These are phyloP conservation scores for Phytophthora crassamura DNA, from an alignment of 352 stramenopile species.

Conservation along the genomic window DNA sequence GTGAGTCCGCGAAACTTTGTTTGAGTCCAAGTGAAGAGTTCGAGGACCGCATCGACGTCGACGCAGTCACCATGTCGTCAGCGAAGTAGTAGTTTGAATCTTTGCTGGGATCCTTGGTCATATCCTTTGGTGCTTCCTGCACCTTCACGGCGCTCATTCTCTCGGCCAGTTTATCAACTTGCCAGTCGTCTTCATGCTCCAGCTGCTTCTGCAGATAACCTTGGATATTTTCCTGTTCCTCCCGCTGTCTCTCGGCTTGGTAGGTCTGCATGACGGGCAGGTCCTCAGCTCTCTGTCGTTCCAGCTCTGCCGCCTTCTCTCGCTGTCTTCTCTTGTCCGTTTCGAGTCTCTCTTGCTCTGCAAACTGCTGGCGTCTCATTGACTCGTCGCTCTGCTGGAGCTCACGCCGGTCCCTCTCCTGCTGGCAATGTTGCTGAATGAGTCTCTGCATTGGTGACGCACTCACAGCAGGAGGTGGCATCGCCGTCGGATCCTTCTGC, in stretches of 20 bases:
- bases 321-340: conserved; percentile 12
- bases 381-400: conserved; percentile 12
- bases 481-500: conserved; percentile 19
- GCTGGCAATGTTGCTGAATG: conserved; percentile 31
- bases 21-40: conserved; percentile 10
- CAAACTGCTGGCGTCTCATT: conserved; percentile 26
- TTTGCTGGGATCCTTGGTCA: conserved; percentile 1
- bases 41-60: conserved; percentile 11
- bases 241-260: conserved; percentile 19
- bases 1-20: conserved; percentile 10
- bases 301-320: conserved; percentile 16
- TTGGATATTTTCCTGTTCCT: conserved; percentile 27
- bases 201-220: conserved; percentile 33
- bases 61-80: conserved; percentile 26
- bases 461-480: conserved; percentile 12
- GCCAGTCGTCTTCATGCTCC: conserved; percentile 29
- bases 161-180: conserved; percentile 1
- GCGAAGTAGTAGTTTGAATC: conserved; percentile 12
- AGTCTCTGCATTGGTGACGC: conserved; percentile 37
- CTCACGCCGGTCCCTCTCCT: conserved; percentile 28
- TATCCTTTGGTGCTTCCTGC: conserved; percentile 6
- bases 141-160: conserved; percentile 21
- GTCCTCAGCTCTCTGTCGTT: conserved; percentile 16
- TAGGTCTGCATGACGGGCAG: conserved; percentile 18
- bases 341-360: conserved; percentile 28